Conservation (phyloP, 306 rosid genomes). For the Quercus aquifolioides region DNA sequence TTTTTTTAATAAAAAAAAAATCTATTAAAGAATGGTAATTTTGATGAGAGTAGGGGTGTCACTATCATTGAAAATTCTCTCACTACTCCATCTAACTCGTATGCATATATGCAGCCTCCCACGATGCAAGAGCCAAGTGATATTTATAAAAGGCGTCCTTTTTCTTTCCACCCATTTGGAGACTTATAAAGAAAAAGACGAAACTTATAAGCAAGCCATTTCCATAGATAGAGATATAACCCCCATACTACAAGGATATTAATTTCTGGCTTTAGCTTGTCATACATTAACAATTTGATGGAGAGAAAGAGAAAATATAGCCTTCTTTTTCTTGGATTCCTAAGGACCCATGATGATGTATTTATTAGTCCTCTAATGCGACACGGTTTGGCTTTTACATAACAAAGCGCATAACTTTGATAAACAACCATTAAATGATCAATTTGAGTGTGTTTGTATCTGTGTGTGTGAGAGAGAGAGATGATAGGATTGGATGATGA, state of each 20-base stretch:
- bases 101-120: constrained; percentile 8
- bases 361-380: constrained; percentile 45
- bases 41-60: constrained; percentile 13
- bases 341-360: constrained; percentile 20
- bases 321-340: constrained; percentile 20
- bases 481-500: not conserved
- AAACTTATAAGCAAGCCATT: not conserved
- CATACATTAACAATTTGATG: not conserved
- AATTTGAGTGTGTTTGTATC: not conserved
- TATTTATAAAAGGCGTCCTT: constrained; percentile 21
- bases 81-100: not conserved
- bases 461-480: not conserved
- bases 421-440: not conserved
- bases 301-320: not conserved
- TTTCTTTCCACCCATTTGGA: constrained; percentile 19
- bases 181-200: constrained; percentile 32
- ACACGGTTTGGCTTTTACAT: constrained; percentile 63
- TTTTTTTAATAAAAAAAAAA: not conserved
- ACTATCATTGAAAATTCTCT: constrained; percentile 21
- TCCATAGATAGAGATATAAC: not conserved
- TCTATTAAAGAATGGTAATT: not conserved
- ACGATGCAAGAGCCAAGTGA: constrained; percentile 21
- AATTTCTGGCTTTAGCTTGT: not conserved
- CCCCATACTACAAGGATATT: not conserved
- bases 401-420: constrained; percentile 11